Conservation (phyloP, 1,284 basidiomycete species). For the Fomes fomentarius region DNA sequence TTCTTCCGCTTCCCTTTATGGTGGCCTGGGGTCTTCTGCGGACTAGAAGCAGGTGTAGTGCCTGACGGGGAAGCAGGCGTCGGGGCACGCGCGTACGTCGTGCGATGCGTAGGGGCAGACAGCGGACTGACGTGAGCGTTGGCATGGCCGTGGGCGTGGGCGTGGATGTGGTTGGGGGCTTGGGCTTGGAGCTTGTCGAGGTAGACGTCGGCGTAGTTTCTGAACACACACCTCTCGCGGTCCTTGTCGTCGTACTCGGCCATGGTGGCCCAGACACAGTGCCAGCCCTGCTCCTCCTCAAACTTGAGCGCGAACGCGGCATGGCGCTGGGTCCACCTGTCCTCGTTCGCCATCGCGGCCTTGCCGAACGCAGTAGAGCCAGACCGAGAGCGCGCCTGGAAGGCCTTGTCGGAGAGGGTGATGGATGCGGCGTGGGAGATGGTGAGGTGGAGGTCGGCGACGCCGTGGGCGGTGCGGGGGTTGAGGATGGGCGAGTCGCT, state of each 20-base stretch:
- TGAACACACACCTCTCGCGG: conserved; percentile 49
- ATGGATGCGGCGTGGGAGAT: conserved; percentile 57
- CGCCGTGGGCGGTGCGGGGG: conserved; percentile 34
- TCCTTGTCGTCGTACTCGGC: conserved; percentile 47
- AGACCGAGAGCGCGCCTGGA: conserved; percentile 29
- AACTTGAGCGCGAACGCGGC: conserved; percentile 52
- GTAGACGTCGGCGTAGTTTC: conserved; percentile 65
- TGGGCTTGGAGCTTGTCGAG: conserved; percentile 30
- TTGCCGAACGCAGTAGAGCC: neutral
- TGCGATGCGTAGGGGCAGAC: neutral
- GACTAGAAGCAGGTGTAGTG: neutral
- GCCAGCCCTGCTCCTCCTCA: conserved; percentile 49
- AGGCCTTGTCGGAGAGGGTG: conserved; percentile 60
- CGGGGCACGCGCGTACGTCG: neutral
- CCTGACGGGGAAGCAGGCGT: neutral
- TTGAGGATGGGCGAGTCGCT: conserved; percentile 51
- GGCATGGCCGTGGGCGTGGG: neutral
- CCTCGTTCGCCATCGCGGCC: conserved; percentile 28
- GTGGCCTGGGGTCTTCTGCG: conserved; percentile 3
- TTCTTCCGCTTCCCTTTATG: conserved; percentile 15
- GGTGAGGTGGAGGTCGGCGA: conserved; percentile 42
- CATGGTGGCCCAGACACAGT: conserved; percentile 65
- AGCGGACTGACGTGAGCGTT: neutral
- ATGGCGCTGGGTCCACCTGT: conserved; percentile 60
- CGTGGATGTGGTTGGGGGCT: neutral